These are phyloP conservation scores for Schizochytrium sp. DNA, from an alignment of 108 stramenopile species.

Conservation along the genomic window DNA sequence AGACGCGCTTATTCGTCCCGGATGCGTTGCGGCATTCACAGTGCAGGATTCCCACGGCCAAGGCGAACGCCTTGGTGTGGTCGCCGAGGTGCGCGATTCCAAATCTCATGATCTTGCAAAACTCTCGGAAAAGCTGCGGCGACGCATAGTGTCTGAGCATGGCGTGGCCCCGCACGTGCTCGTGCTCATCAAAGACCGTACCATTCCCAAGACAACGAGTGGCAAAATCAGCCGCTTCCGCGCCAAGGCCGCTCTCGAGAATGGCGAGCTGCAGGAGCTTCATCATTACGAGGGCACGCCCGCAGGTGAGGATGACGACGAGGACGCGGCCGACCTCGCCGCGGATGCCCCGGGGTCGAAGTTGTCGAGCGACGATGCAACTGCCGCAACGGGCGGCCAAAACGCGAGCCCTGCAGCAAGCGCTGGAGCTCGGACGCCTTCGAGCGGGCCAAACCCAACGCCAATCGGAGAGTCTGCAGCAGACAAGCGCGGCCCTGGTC, in stretches of 20 bases:
- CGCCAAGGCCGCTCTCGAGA: constrained; percentile 48
- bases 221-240: constrained; percentile 94
- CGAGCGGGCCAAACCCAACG: neutral
- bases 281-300: neutral
- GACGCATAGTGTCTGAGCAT: constrained; percentile 34
- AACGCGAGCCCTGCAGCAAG: neutral
- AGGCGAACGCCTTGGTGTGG: constrained; percentile 59
- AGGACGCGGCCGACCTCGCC: neutral
- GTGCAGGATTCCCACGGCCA: neutral
- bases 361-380: neutral
- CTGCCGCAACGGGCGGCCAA: neutral
- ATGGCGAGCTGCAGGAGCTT: constrained; percentile 22
- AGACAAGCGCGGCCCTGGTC: neutral
- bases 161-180: constrained; percentile 56
- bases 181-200: constrained; percentile 67
- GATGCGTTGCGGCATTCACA: constrained; percentile 87
- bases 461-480: neutral
- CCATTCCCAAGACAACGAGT: constrained; percentile 91
- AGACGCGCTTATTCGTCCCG: constrained; percentile 58
- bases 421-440: neutral
- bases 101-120: neutral
- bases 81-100: constrained; percentile 63
- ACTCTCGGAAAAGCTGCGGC: neutral
- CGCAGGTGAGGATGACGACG: neutral
- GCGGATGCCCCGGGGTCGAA: neutral